Conservation (phyloP, 129 eudicot species). For the Chrysanthemum makinoi region DNA sequence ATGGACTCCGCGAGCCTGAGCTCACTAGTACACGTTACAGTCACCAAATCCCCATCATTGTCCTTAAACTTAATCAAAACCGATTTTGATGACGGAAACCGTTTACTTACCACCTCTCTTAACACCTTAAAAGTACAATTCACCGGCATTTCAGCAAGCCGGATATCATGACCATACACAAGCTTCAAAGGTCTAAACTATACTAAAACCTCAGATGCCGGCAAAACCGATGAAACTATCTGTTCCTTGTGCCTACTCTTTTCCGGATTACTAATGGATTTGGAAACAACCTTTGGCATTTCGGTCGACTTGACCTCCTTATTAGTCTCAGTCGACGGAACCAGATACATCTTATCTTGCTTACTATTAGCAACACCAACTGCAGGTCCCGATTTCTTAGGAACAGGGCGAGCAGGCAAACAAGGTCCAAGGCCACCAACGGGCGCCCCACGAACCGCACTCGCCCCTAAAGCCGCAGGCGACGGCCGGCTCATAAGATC, state of each 20-base stretch:
- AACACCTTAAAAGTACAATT: too few relatives aligned
- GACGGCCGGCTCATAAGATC: slow-evolving; percentile 10
- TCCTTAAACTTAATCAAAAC: too few relatives aligned
- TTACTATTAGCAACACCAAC: neutral
- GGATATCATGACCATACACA: slow-evolving; percentile 6
- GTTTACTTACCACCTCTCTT: too few relatives aligned
- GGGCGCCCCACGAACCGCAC: slow-evolving; percentile 27
- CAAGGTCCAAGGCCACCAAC: neutral
- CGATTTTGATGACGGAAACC: too few relatives aligned
- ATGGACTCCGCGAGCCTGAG: too few relatives aligned
- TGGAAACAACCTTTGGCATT: neutral
- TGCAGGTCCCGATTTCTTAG: neutral
- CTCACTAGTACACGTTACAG: too few relatives aligned
- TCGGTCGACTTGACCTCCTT: neutral
- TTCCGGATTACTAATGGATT: neutral
- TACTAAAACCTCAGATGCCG: neutral
- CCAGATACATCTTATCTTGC: neutral
- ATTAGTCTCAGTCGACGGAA: neutral
- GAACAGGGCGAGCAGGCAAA: slow-evolving; percentile 5
- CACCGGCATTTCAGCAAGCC: neutral
- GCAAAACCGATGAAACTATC: neutral
- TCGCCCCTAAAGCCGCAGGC: slow-evolving; percentile 27
- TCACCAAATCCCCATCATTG: too few relatives aligned
- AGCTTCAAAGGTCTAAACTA: slow-evolving; percentile 1
- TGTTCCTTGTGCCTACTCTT: neutral